Base-by-base conservation (phyloP, 2,329 filamentous ascomycete genomes). In the Nigrospora oryzae region DNA sequence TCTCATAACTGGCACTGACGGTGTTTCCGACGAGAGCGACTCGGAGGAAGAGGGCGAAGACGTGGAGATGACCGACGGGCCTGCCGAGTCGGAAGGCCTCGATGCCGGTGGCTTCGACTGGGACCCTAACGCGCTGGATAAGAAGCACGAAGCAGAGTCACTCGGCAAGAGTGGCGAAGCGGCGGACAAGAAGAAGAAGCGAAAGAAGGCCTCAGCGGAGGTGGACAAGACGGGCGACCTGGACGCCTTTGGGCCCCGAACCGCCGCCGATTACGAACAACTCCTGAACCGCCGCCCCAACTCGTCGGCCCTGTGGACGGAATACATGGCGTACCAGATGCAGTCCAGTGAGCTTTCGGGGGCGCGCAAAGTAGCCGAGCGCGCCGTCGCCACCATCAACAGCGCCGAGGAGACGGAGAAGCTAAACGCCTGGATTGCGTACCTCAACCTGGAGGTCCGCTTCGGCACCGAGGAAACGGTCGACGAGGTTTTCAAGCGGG, bases 271-370 rank as follows among this genome's bases (percentile, higher is more conserved):
- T 65, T 98, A 89, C 63, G 94, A 98, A 68, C 84, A 93, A 54
- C 81, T 96, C 19, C 78, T 98, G 36, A 79, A 98, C 17, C 88
- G 89, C 45, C 86, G 95, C 61, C 89, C 93, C 3, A 89, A 97
- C 67, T 91, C 87, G n/a, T 94, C 91, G 1, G 74, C 84, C 49
- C 77, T 97, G 28, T 98, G 93, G 93, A 87, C 96, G 44, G 80
- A 88, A 53, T 98, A 98, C 69, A 97, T 98, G 89, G 89, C 90
- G n/a, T 95, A 95, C 76, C 89, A 97, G 66, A 83, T 96, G 64
- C 85, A 95, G 60, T 79, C 95, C 43, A 88, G 88, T 60, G 93
- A 98, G 66, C 74, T 94, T 16, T 81, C 84, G 49, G 93, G 89
- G 65, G 90, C 93, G 12, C 82, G 91, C 40, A 86, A 91, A 52